Evolutionary conservation across 352 stramenopile species (phyloP), one percentile per base, ranked within the genome.

Genomic region (Pythium pyrilobum): DNA sequence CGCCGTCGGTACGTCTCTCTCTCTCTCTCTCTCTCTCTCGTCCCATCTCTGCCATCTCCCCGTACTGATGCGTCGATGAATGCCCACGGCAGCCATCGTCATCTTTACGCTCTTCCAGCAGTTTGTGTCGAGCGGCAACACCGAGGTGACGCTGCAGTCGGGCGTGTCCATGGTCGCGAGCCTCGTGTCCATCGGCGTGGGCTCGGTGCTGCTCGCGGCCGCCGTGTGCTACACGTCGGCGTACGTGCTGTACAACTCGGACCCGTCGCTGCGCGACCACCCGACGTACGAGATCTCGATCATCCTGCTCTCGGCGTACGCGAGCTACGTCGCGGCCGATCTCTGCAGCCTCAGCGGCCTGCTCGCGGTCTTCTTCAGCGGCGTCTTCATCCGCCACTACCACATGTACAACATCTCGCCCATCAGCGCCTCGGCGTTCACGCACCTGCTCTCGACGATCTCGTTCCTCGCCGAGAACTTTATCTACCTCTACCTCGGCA

Each of bases 331-430:
- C 25, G 66, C 76, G 0, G 76, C 68, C 18, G 77, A 92, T 27
- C 33, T 83, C 11, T 77, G 69, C 33, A 28, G 76, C 0, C 68
- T 93, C 16, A 91, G 77, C 46, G 92, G 93, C 13, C 90, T 98
- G 25, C 74, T 98, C 27, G 88, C 88, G 0, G 94, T 97, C 24
- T 89, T 98, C 33, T 97, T 98, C 63, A 95, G 81, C 40, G 83
- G 64, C 37, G 64, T 70, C 7, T 64, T 76, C 43, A 74, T 74
- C 53, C 66, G 66, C 31, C 66, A 74, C 50, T 74, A 74, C 50
- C 66, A 74, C 59, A 59, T 71, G 59, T 67, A 69, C 47, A 74
- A 64, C 52, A 66, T 74, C 33, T 65, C 57, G 18, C 31, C 55
- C 28, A 41, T 62, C 18, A 71, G 58, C 42, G 51, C 62, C 2